A percentile compares a stretch with the other conserved stretches of the same genome.
Evolutionary conservation across 148 eudicot genomes (phyloP).

Genomic region (Camellia sinensis): DNA sequence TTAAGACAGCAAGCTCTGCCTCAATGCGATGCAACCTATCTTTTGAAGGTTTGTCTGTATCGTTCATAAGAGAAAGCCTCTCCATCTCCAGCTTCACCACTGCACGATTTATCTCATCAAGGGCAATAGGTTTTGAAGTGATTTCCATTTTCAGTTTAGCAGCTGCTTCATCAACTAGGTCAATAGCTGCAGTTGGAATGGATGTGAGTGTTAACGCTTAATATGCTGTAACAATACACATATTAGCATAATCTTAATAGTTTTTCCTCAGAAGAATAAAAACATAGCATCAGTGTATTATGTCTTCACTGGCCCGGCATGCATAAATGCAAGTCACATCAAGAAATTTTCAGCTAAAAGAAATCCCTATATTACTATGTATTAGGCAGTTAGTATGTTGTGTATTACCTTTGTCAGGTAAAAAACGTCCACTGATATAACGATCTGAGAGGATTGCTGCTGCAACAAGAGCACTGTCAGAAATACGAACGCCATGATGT

Average conservation of each 20-base stretch:
- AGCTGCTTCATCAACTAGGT: conserved; percentile 97
- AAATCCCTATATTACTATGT: neutral
- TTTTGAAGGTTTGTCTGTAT: conserved; percentile 89
- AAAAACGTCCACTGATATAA: conserved; percentile 87
- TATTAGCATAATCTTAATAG: neutral
- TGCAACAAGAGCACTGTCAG: conserved; percentile 92
- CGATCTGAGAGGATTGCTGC: conserved; percentile 98
- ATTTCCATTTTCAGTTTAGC: conserved; percentile 99
- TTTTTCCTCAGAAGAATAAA: neutral
- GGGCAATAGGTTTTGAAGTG: conserved; percentile 94
- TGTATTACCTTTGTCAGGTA: conserved; percentile 90
- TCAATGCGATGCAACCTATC: conserved; percentile 89
- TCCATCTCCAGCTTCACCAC: conserved; percentile 97
- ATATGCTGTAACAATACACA: neutral
- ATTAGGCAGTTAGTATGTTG: neutral
- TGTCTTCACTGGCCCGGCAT: neutral
- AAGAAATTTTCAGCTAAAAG: neutral
- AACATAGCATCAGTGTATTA: neutral
- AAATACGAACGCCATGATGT: conserved; percentile 96
- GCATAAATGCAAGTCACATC: no score
- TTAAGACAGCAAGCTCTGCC: conserved; percentile 67
- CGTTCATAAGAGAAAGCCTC: conserved; percentile 82
- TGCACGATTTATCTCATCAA: conserved; percentile 91
- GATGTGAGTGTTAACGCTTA: neutral
- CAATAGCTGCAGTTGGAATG: conserved; percentile 69